These are phyloP conservation scores for Sphagnum magellanicum DNA, from an alignment of 228 moss, liverwort and hornwort species.

Conservation along the genomic window DNA sequence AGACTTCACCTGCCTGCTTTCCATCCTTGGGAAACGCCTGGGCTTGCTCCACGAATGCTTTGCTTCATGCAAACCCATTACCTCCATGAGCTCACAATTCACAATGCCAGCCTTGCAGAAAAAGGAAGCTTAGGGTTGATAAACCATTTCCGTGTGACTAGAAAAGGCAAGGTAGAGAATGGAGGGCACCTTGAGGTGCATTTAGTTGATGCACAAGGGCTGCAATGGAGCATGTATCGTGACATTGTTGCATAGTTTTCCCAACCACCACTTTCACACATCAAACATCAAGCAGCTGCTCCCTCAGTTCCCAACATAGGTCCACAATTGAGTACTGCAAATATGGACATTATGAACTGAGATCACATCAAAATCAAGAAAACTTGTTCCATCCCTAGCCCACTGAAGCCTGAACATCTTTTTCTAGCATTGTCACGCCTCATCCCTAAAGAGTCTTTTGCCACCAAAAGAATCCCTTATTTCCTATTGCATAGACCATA, in stretches of 20 bases:
- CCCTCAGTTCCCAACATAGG: too few species aligned
- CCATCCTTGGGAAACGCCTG: slow-evolving; percentile 94
- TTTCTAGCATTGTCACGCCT: too few species aligned
- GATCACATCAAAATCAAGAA: too few species aligned
- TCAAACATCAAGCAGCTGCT: slow-evolving; percentile 86
- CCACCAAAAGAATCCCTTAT: too few species aligned
- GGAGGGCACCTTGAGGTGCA: slow-evolving; percentile 60
- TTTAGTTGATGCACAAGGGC: slow-evolving; percentile 54
- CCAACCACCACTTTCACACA: slow-evolving; percentile 75
- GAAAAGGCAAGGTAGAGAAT: background rate
- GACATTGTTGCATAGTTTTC: slow-evolving; percentile 72
- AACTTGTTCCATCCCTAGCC: too few species aligned
- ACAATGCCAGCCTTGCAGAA: background rate
- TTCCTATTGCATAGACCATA: too few species aligned
- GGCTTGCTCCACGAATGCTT: slow-evolving; percentile 90
- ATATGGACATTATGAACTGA: too few species aligned
- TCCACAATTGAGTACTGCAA: too few species aligned
- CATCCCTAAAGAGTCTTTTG: too few species aligned
- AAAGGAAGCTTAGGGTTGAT: slow-evolving; percentile 7
- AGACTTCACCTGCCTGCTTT: slow-evolving; percentile 56
- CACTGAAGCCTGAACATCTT: too few species aligned
- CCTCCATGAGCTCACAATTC: background rate
- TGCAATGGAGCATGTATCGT: slow-evolving; percentile 66
- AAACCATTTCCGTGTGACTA: background rate
- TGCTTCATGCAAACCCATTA: background rate